Conservation (phyloP, 768 basidiomycete species). For the Naganishia randhawae region DNA sequence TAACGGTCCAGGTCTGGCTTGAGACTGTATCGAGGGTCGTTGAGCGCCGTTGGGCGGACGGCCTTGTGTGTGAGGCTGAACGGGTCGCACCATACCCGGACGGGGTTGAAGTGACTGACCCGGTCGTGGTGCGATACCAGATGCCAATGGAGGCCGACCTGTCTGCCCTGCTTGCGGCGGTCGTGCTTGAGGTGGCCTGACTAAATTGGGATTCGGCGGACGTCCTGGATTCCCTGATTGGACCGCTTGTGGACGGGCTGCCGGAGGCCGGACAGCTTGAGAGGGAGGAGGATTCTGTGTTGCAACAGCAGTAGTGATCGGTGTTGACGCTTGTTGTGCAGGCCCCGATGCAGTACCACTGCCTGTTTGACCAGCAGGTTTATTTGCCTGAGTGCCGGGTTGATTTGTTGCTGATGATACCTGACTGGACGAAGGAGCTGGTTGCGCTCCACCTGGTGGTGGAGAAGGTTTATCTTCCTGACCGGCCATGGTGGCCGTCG, state of each 20-base stretch:
- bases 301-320: neutral
- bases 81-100: conserved; percentile 16
- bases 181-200: conserved; percentile 6
- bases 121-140: conserved; percentile 1
- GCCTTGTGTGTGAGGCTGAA: conserved; percentile 14
- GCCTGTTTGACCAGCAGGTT: neutral
- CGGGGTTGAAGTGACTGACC: conserved; percentile 8
- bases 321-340: neutral
- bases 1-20: conserved; percentile 13
- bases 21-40: conserved; percentile 4
- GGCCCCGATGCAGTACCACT: neutral
- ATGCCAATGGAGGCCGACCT: conserved; percentile 7
- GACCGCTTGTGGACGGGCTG: neutral
- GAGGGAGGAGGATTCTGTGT: neutral
- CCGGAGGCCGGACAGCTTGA: neutral
- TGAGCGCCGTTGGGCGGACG: conserved; percentile 6
- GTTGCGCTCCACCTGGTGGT: neutral
- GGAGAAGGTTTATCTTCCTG: conserved; percentile 6
- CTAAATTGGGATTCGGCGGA: neutral
- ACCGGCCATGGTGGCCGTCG: conserved; percentile 13
- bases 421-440: neutral
- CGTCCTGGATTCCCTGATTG: conserved; percentile 1
- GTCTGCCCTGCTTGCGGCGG: conserved; percentile 14
- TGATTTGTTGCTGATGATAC: neutral
- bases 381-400: neutral